phyloP scores from a whole-genome alignment of 768 basidiomycete species.

The Suillus sp. region DNA sequence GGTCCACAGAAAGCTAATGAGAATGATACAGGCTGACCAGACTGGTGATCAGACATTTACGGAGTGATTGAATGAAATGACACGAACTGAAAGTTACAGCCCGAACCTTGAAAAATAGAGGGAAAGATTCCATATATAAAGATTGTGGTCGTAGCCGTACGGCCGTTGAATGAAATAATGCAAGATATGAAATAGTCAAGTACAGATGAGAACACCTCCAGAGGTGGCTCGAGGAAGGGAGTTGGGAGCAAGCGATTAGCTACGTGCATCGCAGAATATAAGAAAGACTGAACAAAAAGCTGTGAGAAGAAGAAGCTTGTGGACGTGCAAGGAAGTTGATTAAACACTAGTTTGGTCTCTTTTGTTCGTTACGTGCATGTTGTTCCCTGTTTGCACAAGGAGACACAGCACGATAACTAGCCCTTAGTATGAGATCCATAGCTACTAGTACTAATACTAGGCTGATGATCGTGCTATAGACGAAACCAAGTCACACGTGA shows the following conservation, averaged over 20 bases:
- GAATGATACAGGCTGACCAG: constrained; percentile 42
- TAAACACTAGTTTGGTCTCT: background rate
- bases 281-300: constrained; percentile 15
- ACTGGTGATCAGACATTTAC: background rate
- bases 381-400: constrained; percentile 4
- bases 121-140: constrained; percentile 30
- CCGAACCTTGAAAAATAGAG: constrained; percentile 33
- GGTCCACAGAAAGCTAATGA: constrained; percentile 51
- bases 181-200: background rate
- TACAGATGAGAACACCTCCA: constrained; percentile 22
- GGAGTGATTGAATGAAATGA: background rate
- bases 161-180: background rate
- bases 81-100: constrained; percentile 33
- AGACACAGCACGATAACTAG: background rate
- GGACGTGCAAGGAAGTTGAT: constrained; percentile 6
- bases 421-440: background rate
- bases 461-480: background rate
- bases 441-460: background rate
- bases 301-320: constrained; percentile 17
- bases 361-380: background rate
- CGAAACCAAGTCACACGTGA: no score
- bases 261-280: constrained; percentile 13
- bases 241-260: constrained; percentile 2
- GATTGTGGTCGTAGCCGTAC: background rate
- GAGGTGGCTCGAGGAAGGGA: constrained; percentile 11